phyloP scores from a whole-genome alignment of 2,329 filamentous ascomycete genomes.

The Chrysoporthe puriensis region DNA sequence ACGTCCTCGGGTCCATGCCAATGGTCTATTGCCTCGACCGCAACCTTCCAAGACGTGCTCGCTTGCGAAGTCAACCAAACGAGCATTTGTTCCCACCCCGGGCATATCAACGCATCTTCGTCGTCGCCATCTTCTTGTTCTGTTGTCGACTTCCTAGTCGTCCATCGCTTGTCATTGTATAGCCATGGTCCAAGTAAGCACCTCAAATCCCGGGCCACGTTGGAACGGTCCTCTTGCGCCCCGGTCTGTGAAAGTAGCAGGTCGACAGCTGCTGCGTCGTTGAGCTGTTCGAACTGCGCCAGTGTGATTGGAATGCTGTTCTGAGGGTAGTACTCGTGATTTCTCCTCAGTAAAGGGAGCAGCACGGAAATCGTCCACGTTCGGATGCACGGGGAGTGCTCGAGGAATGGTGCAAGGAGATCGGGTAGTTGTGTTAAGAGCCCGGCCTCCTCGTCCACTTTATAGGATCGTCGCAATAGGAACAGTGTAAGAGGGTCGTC shows the following conservation, averaged over 20 bases:
- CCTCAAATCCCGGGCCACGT: conserved; percentile 66
- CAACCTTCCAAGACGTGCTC: conserved; percentile 61
- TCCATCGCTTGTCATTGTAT: conserved; percentile 65
- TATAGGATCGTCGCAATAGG: conserved; percentile 68
- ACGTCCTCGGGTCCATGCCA: conserved; percentile 76
- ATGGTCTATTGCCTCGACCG: conserved; percentile 65
- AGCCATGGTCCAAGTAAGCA: conserved; percentile 76
- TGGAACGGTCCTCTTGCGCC: conserved; percentile 40
- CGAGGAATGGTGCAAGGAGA: conserved; percentile 71
- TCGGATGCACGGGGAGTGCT: conserved; percentile 62
- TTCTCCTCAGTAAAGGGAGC: conserved; percentile 69
- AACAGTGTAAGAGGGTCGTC: conserved; percentile 65
- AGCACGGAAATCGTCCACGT: conserved; percentile 72
- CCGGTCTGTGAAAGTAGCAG: conserved; percentile 64
- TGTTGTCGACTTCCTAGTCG: conserved; percentile 34
- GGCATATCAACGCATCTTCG: conserved; percentile 44
- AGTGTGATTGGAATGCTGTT: conserved; percentile 56
- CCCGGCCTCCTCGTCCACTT: conserved; percentile 74
- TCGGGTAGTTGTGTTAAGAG: conserved; percentile 68
- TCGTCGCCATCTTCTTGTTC: conserved; percentile 33
- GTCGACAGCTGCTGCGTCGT: conserved; percentile 61
- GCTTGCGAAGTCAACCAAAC: conserved; percentile 69
- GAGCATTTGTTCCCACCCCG: conserved; percentile 71
- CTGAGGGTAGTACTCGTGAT: conserved; percentile 70
- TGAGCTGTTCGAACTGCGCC: conserved; percentile 64